phyloP scores from a whole-genome alignment of 768 basidiomycete genomes.

The Dentipellis sp. region DNA sequence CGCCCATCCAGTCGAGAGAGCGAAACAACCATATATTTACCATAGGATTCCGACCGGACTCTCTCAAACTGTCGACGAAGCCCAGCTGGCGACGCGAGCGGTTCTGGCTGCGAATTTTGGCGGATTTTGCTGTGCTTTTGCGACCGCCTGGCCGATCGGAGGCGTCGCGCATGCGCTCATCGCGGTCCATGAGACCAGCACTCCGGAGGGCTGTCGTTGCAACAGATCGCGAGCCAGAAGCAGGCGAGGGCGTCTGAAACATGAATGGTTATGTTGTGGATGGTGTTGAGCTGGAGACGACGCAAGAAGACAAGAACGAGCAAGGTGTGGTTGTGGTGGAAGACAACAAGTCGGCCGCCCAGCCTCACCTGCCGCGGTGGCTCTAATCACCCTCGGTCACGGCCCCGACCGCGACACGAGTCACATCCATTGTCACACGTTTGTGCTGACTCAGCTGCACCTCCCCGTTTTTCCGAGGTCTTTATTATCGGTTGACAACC shows the following conservation, averaged over 20 bases:
- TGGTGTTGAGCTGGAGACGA: constrained; percentile 3
- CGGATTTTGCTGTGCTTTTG: constrained; percentile 36
- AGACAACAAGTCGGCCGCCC: not conserved
- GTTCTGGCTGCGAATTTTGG: constrained; percentile 47
- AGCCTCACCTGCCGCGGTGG: not conserved
- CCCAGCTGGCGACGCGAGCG: constrained; percentile 31
- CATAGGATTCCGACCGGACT: constrained; percentile 42
- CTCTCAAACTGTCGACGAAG: constrained; percentile 47
- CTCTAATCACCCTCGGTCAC: constrained; percentile 2
- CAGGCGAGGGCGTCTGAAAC: constrained; percentile 54
- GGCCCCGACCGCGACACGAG: not conserved
- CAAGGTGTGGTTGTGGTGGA: constrained; percentile 5
- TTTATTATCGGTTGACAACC: no score
- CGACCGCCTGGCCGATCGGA: constrained; percentile 64
- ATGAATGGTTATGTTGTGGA: constrained; percentile 21
- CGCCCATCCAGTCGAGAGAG: constrained; percentile 14
- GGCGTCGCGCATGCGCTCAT: constrained; percentile 65
- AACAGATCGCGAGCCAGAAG: constrained; percentile 47
- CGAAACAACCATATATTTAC: constrained; percentile 51
- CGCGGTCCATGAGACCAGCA: constrained; percentile 71
- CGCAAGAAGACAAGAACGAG: constrained; percentile 3
- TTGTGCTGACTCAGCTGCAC: no score
- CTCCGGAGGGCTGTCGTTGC: constrained; percentile 54
- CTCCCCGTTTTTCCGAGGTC: no score
- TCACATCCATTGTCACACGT: no score